Evolutionary conservation across 2,329 filamentous ascomycete genomes (phyloP).

Genomic region (Gnomoniopsis sp.): DNA sequence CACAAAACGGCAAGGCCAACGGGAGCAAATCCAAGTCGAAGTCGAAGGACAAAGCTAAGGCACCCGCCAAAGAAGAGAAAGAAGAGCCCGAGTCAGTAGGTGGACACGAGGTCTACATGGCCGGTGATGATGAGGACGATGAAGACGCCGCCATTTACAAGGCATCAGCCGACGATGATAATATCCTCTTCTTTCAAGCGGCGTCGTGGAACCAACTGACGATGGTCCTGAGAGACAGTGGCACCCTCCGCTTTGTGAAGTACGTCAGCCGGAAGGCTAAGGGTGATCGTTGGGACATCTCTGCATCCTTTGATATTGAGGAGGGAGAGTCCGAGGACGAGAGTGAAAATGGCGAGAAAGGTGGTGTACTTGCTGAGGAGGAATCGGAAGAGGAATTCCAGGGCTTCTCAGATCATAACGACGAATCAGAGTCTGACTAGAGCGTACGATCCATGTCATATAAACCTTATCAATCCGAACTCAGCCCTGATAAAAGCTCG

Average conservation of each 20-base stretch:
- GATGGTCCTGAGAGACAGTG: conserved; percentile 83
- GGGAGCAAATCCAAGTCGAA: conserved; percentile 30
- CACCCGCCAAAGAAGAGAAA: conserved; percentile 21
- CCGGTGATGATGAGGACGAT: conserved; percentile 68
- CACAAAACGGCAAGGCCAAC: conserved; percentile 28
- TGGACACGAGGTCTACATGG: conserved; percentile 91
- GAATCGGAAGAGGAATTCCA: conserved; percentile 56
- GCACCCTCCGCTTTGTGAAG: conserved; percentile 90
- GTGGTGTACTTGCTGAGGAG: conserved; percentile 28
- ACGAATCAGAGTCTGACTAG: conserved; percentile 34
- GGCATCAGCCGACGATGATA: conserved; percentile 71
- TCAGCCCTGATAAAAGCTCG: too few species aligned
- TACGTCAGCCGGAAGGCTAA: conserved; percentile 81
- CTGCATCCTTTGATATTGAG: conserved; percentile 71
- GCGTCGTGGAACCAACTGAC: conserved; percentile 85
- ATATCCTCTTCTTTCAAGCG: conserved; percentile 61
- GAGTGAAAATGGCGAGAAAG: conserved; percentile 20
- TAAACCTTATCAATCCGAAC: neutral
- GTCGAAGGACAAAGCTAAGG: conserved; percentile 30
- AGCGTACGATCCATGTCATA: neutral
- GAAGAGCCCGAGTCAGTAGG: conserved; percentile 55
- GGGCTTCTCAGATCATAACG: conserved; percentile 47
- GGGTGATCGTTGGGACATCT: conserved; percentile 91
- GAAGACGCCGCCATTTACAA: conserved; percentile 82
- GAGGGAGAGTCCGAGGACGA: conserved; percentile 44